Evolutionary conservation across 495 filamentous ascomycete species (phyloP), one percentile per base, ranked within the genome.

Genomic region (Hypoxylon fragiforme): DNA sequence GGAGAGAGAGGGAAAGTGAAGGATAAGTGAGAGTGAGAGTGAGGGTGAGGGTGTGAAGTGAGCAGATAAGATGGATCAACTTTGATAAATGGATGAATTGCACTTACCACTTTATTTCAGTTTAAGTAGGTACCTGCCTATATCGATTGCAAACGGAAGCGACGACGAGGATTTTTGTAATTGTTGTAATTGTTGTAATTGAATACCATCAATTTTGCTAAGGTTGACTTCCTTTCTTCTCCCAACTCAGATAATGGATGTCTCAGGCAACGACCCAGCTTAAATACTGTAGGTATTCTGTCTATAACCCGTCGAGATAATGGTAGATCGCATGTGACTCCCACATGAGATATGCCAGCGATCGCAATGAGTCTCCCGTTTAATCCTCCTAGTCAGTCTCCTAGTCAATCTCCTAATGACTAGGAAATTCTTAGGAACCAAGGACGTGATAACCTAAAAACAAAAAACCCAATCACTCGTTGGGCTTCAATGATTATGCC

Each of bases 401-500:
- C n/a, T n/a, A n/a, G n/a, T n/a, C n/a, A n/a, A n/a, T 28, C 15
- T 40, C 53, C 35, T 36, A 50, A 57, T 50, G 40, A 51, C 24
- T 28, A 28, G 9, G 24, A n/a, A n/a, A n/a, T n/a, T n/a, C n/a
- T n/a, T n/a, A n/a, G n/a, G n/a, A n/a, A n/a, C n/a, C n/a, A n/a
- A n/a, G n/a, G n/a, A n/a, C n/a, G n/a, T n/a, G n/a, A n/a, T n/a
- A n/a, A n/a, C n/a, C n/a, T n/a, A n/a, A n/a, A n/a, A n/a, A n/a
- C n/a, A n/a, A n/a, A n/a, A n/a, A n/a, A n/a, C n/a, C n/a, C n/a
- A n/a, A n/a, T 28, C 24, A 4, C 46, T 44, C 37, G 58, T 56
- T 55, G 47, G 58, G 52, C 50, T 45, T 46, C 57, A 54, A 60
- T 38, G 9, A 9, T 4, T 28, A n/a, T n/a, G n/a, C n/a, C n/a